phyloP scores from a whole-genome alignment of 805 yeast genomes.

The Wickerhamomyces chambardii region DNA sequence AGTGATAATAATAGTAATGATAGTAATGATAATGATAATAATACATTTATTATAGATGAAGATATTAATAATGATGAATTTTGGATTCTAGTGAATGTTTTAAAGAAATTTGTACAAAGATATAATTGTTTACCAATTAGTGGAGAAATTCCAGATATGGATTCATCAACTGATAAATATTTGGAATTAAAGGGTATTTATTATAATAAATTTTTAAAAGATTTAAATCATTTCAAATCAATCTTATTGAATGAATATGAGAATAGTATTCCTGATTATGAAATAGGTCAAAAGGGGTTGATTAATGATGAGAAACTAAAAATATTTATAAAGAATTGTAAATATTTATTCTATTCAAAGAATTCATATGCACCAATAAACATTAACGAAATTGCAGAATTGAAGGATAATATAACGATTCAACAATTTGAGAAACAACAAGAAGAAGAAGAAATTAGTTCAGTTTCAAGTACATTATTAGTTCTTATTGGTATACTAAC shows the following conservation, averaged over 20 bases:
- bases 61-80: constrained; percentile 24
- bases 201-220: constrained; percentile 40
- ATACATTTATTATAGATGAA: background rate
- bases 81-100: constrained; percentile 55
- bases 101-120: constrained; percentile 37
- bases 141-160: constrained; percentile 85
- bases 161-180: constrained; percentile 60
- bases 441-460: too few species aligned
- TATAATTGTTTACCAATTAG: constrained; percentile 50
- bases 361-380: background rate
- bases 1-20: background rate
- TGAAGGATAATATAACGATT: too few species aligned
- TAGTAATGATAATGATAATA: background rate
- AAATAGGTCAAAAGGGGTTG: too few species aligned
- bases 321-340: constrained; percentile 55
- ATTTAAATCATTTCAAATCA: constrained; percentile 29
- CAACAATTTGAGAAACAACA: too few species aligned
- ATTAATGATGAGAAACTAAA: constrained; percentile 25
- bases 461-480: too few species aligned
- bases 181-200: constrained; percentile 51
- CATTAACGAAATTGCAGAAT: too few species aligned
- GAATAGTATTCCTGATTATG: too few species aligned
- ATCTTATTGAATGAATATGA: constrained; percentile 13
- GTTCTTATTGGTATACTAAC: too few species aligned
- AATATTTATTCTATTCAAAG: constrained; percentile 23